Base-by-base conservation (phyloP, 2,329 filamentous ascomycete genomes). In the Colletotrichum liriopes region DNA sequence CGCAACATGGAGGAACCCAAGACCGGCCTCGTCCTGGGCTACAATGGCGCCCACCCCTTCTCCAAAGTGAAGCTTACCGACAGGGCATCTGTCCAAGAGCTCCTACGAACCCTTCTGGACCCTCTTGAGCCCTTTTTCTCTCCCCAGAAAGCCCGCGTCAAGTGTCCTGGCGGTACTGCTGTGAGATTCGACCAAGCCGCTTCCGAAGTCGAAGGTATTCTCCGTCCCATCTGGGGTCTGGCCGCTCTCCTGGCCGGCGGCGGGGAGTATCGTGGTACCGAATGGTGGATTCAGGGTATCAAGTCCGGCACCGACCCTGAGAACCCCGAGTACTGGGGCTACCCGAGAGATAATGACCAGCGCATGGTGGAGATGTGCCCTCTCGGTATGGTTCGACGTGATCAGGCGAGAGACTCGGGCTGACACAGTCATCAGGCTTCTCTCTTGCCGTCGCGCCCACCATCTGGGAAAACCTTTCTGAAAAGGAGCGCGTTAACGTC, bases 331-430 rank as follows among this genome's bases (percentile, higher is more conserved):
- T 95, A 92, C 77, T 96, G 93, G 93, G 93, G 93, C 0, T 91
- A 89, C 67, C 92, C 93, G 74, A 87, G 91, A 75, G 93, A 95
- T 78, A 91, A 92, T 69, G 93, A 95, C 78, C 93, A 95, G 84
- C 86, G 93, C 35, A 95, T 95, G 93, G 93, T 95, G 2, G 93
- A 96, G 80, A 94, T 94, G 87, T 95, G 93, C 78, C 93, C 93
- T 0, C 86, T 95, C 71, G 93, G 86, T 86, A 79, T 72, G 78
- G 35, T 20, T 18, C 7, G n/a, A 41, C 37, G 14, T 11, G 3
- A 6, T 5, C 54, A 20, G 18, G 65, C 41, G 3, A 8, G 18
- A 29, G 71, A 2, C 12, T 20, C 49, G 20, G 14, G 14, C 54
- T 58, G 54, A 58, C 14, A 12, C 5, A 14, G 18, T 18, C 32